Percentiles rank a stretch among this genome's conserved stretches.
These are phyloP conservation scores for Ichthyophthirius multifiliis DNA, from an alignment of 169 alveolate species.

Conservation along the genomic window DNA sequence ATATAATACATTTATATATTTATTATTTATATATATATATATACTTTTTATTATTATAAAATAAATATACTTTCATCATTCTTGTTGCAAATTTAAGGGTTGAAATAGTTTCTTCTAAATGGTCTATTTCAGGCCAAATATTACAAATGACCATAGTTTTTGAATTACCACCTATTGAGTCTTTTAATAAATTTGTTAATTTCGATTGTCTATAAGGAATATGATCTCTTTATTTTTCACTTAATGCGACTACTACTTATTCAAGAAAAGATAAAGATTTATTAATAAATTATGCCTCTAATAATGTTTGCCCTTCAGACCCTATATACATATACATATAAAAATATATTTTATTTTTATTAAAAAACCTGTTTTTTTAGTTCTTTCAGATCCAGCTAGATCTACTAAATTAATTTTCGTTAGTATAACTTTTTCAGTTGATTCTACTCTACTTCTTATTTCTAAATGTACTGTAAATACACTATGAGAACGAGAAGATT, in stretches of 20 bases:
- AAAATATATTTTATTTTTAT: too few relatives aligned
- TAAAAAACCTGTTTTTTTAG: constrained; percentile 80
- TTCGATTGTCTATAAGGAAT: constrained; percentile 89
- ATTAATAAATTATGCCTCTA: constrained; percentile 92
- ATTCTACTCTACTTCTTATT: constrained; percentile 85
- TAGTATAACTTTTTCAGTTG: constrained; percentile 80
- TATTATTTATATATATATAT: not conserved
- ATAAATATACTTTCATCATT: constrained; percentile 75
- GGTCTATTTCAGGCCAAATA: constrained; percentile 88
- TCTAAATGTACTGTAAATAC: constrained; percentile 91
- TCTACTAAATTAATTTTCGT: constrained; percentile 91
- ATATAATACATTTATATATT: not conserved
- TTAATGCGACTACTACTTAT: constrained; percentile 93
- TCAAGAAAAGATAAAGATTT: constrained; percentile 90
- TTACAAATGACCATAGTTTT: constrained; percentile 89
- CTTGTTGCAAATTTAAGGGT: constrained; percentile 90
- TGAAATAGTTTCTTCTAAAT: constrained; percentile 88
- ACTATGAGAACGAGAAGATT: constrained; percentile 91
- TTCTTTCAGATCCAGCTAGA: constrained; percentile 94
- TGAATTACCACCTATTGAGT: constrained; percentile 91
- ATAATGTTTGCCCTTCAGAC: constrained; percentile 87
- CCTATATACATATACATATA: constrained; percentile 26
- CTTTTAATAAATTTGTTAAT: constrained; percentile 88
- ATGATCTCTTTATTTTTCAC: constrained; percentile 88
- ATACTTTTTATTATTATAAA: not conserved